These are phyloP conservation scores for Psilocybe azurescens DNA, from an alignment of 768 basidiomycete species.

Conservation along the genomic window DNA sequence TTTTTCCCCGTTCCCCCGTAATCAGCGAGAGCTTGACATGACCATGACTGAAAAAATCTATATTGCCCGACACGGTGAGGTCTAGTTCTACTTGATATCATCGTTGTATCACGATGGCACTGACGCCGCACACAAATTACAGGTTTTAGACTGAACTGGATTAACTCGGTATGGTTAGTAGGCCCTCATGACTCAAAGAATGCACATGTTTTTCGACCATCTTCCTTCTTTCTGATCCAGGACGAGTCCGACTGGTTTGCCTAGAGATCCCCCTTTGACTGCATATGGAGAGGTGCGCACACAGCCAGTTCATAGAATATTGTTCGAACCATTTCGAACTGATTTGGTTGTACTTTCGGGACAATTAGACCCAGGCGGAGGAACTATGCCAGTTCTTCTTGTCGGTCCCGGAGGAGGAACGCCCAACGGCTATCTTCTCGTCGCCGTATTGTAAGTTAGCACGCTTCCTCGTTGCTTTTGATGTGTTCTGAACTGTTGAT, in stretches of 20 bases:
- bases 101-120: background rate
- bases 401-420: constrained; percentile 65
- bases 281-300: constrained; percentile 66
- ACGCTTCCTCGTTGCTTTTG: background rate
- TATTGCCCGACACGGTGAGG: constrained; percentile 69
- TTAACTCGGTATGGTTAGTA: constrained; percentile 66
- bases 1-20: constrained; percentile 19
- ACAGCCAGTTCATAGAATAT: background rate
- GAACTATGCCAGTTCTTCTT: constrained; percentile 72
- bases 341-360: constrained; percentile 6
- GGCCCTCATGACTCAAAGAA: background rate
- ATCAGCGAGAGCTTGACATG: constrained; percentile 19
- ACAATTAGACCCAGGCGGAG: constrained; percentile 65
- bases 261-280: constrained; percentile 77
- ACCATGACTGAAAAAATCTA: constrained; percentile 67
- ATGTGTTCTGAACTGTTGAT: constrained; percentile 4
- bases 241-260: constrained; percentile 67
- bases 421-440: constrained; percentile 81
- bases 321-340: constrained; percentile 4
- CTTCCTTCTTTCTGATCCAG: constrained; percentile 35
- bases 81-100: background rate
- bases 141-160: constrained; percentile 84
- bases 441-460: constrained; percentile 76
- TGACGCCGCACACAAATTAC: constrained; percentile 11
- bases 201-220: constrained; percentile 4